Evolutionary conservation across 805 yeast species (phyloP), one percentile per base, ranked within the genome.

Genomic region (Metahyphopichia silvanorum): DNA sequence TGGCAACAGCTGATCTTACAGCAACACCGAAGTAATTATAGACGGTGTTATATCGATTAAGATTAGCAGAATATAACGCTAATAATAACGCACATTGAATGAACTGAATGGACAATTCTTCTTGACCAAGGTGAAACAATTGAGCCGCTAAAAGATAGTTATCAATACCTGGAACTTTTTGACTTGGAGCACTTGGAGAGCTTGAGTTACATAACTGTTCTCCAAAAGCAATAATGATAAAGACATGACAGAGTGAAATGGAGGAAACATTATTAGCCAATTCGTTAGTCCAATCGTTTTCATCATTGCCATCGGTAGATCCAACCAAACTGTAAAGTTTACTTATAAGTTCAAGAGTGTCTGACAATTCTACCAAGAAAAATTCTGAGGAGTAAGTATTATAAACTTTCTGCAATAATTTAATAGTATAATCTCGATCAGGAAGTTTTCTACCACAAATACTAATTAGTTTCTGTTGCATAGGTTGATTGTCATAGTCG

Each of bases 21-120:
- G 69, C 69, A 6, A 66, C 58, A 1, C 70, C 70, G 29, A 62
- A 53, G 39, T 50, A 64, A 34, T 60, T 63, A 43, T 60, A 60
- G 15, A 57, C 67, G 6, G 69, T 59, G 36, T 60, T 63, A 40
- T 57, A 55, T 8, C 66, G 40, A 34, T 55, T 54, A 27, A 64
- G 46, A 41, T 64, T 66, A 17, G 63, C 59, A 3, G 67, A 55
- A 34, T 53, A 65, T 10, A 66, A 43, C 1, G 61, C 71, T 25
- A 66, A 37, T 2, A 63, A 27, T 16, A 58, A 32, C 6, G 65
- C 55, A 25, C 59, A 45, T 38, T 62, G 69, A 25, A 65, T 62
- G 36, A 57, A 63, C n/a, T 48, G 52, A 17, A 51, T 27, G 21
- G 48, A 49, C 7, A 59, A 45, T 18, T 45, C 51, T 37, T 63